These are phyloP conservation scores for Colletotrichum endophyticum DNA, from an alignment of 2,329 filamentous ascomycete genomes.

Conservation along the genomic window DNA sequence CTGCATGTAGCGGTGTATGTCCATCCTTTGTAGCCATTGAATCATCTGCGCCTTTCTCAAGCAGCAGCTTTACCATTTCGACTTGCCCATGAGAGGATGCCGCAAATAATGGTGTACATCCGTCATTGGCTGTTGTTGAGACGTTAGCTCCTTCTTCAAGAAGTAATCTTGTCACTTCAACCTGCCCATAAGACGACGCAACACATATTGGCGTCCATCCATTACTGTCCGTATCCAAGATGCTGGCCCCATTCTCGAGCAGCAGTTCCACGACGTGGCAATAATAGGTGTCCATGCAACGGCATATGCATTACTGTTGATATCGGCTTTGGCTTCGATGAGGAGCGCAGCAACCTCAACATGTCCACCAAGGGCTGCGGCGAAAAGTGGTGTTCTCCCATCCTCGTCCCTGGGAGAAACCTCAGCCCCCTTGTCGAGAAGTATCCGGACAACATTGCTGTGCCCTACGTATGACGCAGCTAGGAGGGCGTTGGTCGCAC, in stretches of 20 bases:
- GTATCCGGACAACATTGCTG: background rate
- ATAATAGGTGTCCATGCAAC: no score
- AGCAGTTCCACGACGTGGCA: no score
- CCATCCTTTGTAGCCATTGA: background rate
- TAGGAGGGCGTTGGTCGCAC: background rate
- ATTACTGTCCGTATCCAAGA: background rate
- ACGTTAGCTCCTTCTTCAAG: no score
- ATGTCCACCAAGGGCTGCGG: background rate
- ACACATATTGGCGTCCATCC: background rate
- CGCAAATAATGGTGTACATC: no score
- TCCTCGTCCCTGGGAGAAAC: background rate
- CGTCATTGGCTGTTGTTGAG: no score
- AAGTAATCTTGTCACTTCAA: no score
- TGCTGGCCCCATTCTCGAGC: no score
- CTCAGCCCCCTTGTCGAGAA: background rate
- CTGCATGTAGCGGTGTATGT: background rate
- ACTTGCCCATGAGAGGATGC: background rate
- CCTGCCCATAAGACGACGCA: background rate
- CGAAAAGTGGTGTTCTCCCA: background rate
- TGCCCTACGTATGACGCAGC: background rate
- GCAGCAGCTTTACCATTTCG: background rate
- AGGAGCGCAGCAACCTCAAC: background rate
- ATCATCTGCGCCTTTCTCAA: background rate
- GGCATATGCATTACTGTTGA: background rate
- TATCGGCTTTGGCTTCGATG: background rate